Percentiles rank a stretch among this genome's conserved stretches.
Conservation (phyloP, 345 rosid genomes). For the Hypericum perforatum region DNA sequence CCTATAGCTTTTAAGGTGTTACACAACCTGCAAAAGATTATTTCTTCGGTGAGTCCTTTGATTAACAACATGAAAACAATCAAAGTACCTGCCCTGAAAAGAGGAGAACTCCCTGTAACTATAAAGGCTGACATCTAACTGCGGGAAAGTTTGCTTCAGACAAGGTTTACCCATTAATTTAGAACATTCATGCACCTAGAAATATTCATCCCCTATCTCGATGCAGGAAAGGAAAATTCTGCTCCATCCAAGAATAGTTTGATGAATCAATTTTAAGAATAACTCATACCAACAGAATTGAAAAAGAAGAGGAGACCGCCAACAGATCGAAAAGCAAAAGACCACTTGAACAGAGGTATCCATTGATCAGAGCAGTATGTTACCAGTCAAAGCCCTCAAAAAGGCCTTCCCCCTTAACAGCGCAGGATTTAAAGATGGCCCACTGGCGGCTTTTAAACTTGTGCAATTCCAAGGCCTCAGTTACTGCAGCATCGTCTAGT, state of each 20-base stretch:
- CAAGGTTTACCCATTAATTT: too few relatives aligned
- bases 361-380: constrained; percentile 2
- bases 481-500: constrained; percentile 16
- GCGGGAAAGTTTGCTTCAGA: too few relatives aligned
- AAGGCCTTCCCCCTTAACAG: constrained; percentile 62
- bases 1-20: constrained; percentile 44
- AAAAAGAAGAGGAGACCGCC: background rate
- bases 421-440: constrained; percentile 68
- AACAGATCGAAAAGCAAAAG: too few relatives aligned
- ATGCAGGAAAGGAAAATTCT: too few relatives aligned
- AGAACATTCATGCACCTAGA: too few relatives aligned
- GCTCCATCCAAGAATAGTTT: too few relatives aligned
- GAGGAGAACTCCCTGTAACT: too few relatives aligned
- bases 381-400: constrained; percentile 78
- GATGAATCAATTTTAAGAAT: too few relatives aligned
- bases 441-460: constrained; percentile 17
- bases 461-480: constrained; percentile 24
- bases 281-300: background rate
- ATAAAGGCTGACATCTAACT: too few relatives aligned
- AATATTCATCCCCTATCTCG: too few relatives aligned
- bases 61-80: background rate
- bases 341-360: background rate
- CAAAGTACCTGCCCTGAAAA: too few relatives aligned
- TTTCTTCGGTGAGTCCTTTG: background rate
- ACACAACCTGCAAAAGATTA: constrained; percentile 39